A percentile compares a stretch with the other conserved stretches of the same genome.
These are phyloP conservation scores for Maudiozyma bulderi DNA, from an alignment of 805 yeast species.

Conservation along the genomic window DNA sequence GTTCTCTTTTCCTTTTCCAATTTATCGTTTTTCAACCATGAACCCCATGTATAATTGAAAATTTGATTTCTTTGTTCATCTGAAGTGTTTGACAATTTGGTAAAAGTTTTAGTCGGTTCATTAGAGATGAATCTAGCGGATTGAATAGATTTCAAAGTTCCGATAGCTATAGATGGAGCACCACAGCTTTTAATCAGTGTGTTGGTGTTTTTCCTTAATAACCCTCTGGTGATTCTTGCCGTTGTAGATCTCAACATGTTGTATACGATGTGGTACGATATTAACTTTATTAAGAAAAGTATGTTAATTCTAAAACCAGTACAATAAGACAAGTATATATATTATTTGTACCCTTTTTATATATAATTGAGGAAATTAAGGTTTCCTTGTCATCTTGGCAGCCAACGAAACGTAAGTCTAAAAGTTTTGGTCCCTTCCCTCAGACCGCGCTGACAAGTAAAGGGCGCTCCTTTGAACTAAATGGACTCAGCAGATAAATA, in stretches of 20 bases:
- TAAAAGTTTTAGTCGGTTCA: slow-evolving; percentile 32
- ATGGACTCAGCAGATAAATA: too few species aligned
- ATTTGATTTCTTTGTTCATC: slow-evolving; percentile 65
- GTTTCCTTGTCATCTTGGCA: too few species aligned
- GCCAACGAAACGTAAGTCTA: too few species aligned
- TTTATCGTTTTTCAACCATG: slow-evolving; percentile 79
- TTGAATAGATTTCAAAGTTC: neutral
- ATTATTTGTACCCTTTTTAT: too few species aligned
- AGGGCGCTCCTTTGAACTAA: too few species aligned
- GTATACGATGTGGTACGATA: neutral
- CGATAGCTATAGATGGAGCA: neutral
- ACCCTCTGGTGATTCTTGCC: neutral
- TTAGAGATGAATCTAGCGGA: slow-evolving; percentile 22
- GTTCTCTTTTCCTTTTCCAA: slow-evolving; percentile 64
- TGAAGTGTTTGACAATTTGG: slow-evolving; percentile 47
- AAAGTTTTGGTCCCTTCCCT: too few species aligned
- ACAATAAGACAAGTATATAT: neutral
- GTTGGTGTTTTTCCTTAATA: neutral
- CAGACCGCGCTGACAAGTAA: too few species aligned
- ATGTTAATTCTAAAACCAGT: neutral
- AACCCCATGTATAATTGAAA: slow-evolving; percentile 89
- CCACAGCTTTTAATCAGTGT: neutral
- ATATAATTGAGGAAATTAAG: too few species aligned
- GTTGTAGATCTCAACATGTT: slow-evolving; percentile 1
- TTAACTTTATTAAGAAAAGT: neutral